Percentiles rank a stretch among this genome's conserved stretches.
Conservation (phyloP, 2,329 filamentous ascomycete genomes). For the Colletotrichum musae region DNA sequence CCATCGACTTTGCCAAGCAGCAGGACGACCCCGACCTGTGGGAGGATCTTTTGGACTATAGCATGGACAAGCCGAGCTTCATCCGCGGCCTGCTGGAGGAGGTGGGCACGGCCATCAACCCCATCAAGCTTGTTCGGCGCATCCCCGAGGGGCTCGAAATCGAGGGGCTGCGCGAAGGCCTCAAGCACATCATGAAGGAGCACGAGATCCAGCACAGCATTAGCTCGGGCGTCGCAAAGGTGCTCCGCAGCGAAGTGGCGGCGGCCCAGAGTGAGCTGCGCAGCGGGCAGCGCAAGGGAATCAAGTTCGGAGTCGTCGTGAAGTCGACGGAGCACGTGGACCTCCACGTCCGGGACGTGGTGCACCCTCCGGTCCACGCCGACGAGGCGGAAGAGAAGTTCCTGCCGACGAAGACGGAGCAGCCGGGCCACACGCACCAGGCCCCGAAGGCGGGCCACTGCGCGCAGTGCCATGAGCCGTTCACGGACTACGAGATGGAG, state of each 20-base stretch:
- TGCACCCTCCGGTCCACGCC: slow-evolving; percentile 36
- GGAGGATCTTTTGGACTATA: slow-evolving; percentile 95
- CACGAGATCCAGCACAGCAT: slow-evolving; percentile 97
- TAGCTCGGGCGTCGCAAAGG: slow-evolving; percentile 87
- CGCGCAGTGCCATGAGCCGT: slow-evolving; percentile 69
- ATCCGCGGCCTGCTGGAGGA: slow-evolving; percentile 93
- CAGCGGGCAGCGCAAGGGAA: slow-evolving; percentile 83
- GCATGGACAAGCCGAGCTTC: slow-evolving; percentile 97
- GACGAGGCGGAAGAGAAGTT: slow-evolving; percentile 42
- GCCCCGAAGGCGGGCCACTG: slow-evolving; percentile 69
- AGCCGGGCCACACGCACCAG: slow-evolving; percentile 49
- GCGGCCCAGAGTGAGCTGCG: slow-evolving; percentile 86
- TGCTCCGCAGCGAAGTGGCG: slow-evolving; percentile 89
- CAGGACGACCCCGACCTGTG: slow-evolving; percentile 94
- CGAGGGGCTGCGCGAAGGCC: slow-evolving; percentile 87
- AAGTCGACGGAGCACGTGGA: slow-evolving; percentile 60
- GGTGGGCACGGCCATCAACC: slow-evolving; percentile 93
- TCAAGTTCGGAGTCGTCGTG: slow-evolving; percentile 85
- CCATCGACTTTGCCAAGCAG: slow-evolving; percentile 94
- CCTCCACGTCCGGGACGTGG: slow-evolving; percentile 57
- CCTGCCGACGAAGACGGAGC: slow-evolving; percentile 44
- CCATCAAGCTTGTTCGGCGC: slow-evolving; percentile 88
- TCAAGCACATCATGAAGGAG: slow-evolving; percentile 93
- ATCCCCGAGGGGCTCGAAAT: slow-evolving; percentile 96
- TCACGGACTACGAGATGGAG: slow-evolving; percentile 75